Conservation (phyloP, 495 filamentous ascomycete species). For the Schizothecium vesticola region DNA sequence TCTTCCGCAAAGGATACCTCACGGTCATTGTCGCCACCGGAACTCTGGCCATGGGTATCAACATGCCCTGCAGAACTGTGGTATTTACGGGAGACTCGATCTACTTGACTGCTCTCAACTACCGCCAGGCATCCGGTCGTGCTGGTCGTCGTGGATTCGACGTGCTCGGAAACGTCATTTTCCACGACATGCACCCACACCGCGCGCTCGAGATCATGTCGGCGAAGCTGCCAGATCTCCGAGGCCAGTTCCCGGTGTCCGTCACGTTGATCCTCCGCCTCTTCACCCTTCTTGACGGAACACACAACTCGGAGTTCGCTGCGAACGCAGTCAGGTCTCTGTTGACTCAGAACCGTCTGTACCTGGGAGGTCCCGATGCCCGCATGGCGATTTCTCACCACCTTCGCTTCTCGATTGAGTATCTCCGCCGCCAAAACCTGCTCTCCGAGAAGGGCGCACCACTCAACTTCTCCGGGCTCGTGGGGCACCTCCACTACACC, state of each 20-base stretch:
- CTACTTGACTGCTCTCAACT: slow-evolving; percentile 67
- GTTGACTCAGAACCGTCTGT: slow-evolving; percentile 62
- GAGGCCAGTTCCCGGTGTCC: slow-evolving; percentile 72
- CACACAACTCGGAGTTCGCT: slow-evolving; percentile 55
- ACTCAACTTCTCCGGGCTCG: slow-evolving; percentile 61
- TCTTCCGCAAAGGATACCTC: slow-evolving; percentile 69
- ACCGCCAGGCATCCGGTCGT: slow-evolving; percentile 69
- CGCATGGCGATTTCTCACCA: slow-evolving; percentile 67
- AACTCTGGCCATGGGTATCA: slow-evolving; percentile 71
- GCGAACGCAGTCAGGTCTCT: slow-evolving; percentile 57
- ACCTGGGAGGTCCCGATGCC: slow-evolving; percentile 55
- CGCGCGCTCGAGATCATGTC: slow-evolving; percentile 62
- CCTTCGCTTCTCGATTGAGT: slow-evolving; percentile 74
- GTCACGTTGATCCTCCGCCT: slow-evolving; percentile 67
- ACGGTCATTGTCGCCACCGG: slow-evolving; percentile 73
- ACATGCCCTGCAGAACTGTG: slow-evolving; percentile 81
- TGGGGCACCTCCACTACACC: slow-evolving; percentile 67
- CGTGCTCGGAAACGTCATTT: slow-evolving; percentile 73
- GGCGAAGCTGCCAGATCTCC: slow-evolving; percentile 64
- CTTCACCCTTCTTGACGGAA: slow-evolving; percentile 60
- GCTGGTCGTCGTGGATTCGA: slow-evolving; percentile 78
- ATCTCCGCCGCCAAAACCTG: slow-evolving; percentile 62
- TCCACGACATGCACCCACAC: slow-evolving; percentile 51
- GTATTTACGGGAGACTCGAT: slow-evolving; percentile 70
- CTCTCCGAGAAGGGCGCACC: slow-evolving; percentile 55